A percentile compares a stretch with the other conserved stretches of the same genome.
These are phyloP conservation scores for Tylopilus balloui DNA, from an alignment of 768 basidiomycete species.

Conservation along the genomic window DNA sequence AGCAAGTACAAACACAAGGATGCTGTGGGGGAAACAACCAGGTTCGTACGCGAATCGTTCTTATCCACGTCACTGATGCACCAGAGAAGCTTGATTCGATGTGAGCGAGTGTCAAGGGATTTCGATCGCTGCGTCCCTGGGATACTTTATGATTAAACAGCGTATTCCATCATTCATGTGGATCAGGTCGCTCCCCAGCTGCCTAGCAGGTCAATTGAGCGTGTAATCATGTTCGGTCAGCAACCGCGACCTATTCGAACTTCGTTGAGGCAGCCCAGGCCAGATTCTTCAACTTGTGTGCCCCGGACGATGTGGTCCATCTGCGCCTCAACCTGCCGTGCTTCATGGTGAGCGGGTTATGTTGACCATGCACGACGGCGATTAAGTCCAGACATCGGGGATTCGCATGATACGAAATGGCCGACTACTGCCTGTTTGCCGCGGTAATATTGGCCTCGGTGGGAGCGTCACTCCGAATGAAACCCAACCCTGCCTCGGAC, in stretches of 20 bases:
- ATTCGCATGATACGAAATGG: constrained; percentile 19
- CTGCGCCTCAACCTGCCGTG: constrained; percentile 8
- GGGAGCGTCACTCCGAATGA: constrained; percentile 5
- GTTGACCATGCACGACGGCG: constrained; percentile 17
- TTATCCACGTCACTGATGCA: constrained; percentile 4
- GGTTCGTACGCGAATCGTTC: constrained; percentile 12
- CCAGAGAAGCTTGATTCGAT: constrained; percentile 1
- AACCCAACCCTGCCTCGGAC: not conserved
- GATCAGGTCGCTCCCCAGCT: constrained; percentile 18
- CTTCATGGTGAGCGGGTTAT: constrained; percentile 4
- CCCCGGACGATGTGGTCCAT: not conserved
- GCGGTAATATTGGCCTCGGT: constrained; percentile 15
- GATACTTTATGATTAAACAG: not conserved
- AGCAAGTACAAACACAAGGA: constrained; percentile 1
- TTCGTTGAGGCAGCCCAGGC: not conserved
- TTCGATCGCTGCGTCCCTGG: constrained; percentile 3
- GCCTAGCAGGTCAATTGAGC: constrained; percentile 1
- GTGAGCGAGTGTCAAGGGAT: not conserved
- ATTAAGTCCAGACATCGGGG: constrained; percentile 21
- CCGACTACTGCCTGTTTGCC: constrained; percentile 7
- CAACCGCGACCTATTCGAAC: not conserved
- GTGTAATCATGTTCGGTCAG: constrained; percentile 1
- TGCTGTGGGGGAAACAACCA: not conserved
- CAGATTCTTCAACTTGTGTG: constrained; percentile 9
- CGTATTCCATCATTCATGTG: constrained; percentile 14